A percentile compares a stretch with the other conserved stretches of the same genome.
phyloP scores from a whole-genome alignment of 495 filamentous ascomycete genomes.

The Xylaria intraflava region DNA sequence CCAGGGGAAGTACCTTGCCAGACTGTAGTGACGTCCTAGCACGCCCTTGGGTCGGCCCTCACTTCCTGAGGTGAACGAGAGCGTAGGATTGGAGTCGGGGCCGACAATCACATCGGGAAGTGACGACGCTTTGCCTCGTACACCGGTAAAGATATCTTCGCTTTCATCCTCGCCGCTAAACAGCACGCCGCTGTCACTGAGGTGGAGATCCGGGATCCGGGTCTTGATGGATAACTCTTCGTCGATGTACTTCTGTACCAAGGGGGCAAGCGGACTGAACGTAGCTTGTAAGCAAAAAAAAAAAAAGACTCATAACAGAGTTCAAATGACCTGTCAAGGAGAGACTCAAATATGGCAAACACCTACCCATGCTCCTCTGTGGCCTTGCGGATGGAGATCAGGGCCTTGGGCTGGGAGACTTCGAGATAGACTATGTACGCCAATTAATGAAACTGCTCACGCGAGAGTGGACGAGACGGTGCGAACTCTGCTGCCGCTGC shows the following conservation, averaged over 20 bases:
- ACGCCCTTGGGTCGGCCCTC: conserved; percentile 91
- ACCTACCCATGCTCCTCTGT: conserved; percentile 69
- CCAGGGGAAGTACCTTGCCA: conserved; percentile 87
- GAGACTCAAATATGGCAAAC: too few relatives aligned
- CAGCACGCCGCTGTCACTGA: conserved; percentile 69
- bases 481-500: conserved; percentile 76
- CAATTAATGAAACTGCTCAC: too few relatives aligned
- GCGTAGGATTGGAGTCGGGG: conserved; percentile 77
- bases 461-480: too few relatives aligned
- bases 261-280: conserved; percentile 57
- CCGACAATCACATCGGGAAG: conserved; percentile 75
- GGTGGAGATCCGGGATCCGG: conserved; percentile 67
- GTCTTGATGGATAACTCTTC: conserved; percentile 66
- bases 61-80: conserved; percentile 79
- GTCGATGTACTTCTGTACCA: conserved; percentile 68
- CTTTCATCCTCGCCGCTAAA: conserved; percentile 58
- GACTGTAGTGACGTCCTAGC: conserved; percentile 76
- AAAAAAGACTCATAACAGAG: too few relatives aligned
- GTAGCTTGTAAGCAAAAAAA: too few relatives aligned
- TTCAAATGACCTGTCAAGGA: too few relatives aligned
- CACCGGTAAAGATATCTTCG: conserved; percentile 58
- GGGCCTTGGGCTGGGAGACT: conserved; percentile 71
- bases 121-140: conserved; percentile 45
- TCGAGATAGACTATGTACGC: conserved; percentile 93
- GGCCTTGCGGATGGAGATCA: conserved; percentile 76